Conservation (phyloP, 2,329 filamentous ascomycete species). For the Arthrocladium fulminans region DNA sequence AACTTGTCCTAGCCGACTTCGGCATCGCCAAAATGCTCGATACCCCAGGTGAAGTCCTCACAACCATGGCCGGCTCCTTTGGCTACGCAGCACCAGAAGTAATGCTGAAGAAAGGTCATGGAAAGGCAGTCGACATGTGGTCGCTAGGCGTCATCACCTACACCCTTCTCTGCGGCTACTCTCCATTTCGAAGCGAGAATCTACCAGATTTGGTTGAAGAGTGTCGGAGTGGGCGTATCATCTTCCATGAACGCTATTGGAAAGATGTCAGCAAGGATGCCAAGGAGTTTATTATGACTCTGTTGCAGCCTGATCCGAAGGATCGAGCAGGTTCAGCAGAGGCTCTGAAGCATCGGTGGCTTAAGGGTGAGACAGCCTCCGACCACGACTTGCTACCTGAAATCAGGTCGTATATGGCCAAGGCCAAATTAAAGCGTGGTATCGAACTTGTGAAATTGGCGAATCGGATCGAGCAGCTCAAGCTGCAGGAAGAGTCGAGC, state of each 20-base stretch:
- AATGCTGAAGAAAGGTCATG: conserved; percentile 95
- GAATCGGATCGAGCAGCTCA: conserved; percentile 90
- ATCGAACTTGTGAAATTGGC: conserved; percentile 94
- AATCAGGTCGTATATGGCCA: conserved; percentile 87
- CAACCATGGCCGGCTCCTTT: conserved; percentile 97
- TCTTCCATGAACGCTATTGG: conserved; percentile 98
- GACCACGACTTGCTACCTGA: conserved; percentile 97
- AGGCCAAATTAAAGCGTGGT: conserved; percentile 80
- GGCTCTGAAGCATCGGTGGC: conserved; percentile 75
- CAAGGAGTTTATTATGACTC: conserved; percentile 80
- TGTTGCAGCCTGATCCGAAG: conserved; percentile 70
- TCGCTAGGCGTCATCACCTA: conserved; percentile 98
- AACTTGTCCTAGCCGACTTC: conserved; percentile 90
- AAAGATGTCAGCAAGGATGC: conserved; percentile 92
- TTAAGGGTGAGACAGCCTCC: conserved; percentile 80
- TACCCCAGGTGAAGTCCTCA: conserved; percentile 79
- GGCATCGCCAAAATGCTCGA: conserved; percentile 98
- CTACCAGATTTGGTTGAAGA: conserved; percentile 89
- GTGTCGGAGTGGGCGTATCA: conserved; percentile 70
- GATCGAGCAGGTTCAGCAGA: conserved; percentile 71
- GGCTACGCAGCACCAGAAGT: conserved; percentile 96
- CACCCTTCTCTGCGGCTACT: conserved; percentile 94
- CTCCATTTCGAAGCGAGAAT: conserved; percentile 92
- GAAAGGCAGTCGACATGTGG: conserved; percentile 99
- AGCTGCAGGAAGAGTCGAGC: conserved; percentile 82